Evolutionary conservation across 805 yeast species (phyloP).

Genomic region (Ogataea corticis): DNA sequence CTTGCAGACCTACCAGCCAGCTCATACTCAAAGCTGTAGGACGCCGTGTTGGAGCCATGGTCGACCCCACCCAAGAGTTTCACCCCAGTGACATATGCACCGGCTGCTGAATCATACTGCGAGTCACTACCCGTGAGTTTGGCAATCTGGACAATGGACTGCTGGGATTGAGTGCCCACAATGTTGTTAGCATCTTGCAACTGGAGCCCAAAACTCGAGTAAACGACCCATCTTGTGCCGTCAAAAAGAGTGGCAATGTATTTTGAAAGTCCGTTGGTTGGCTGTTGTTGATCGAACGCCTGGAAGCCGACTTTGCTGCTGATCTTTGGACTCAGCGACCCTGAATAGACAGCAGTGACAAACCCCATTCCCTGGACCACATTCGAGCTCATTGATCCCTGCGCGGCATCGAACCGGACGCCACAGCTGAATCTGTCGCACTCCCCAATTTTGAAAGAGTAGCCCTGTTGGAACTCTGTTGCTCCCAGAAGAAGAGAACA

Average conservation of each 20-base stretch:
- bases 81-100: constrained; percentile 55
- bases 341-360: constrained; percentile 60
- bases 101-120: constrained; percentile 65
- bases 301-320: constrained; percentile 68
- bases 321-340: constrained; percentile 52
- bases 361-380: constrained; percentile 82
- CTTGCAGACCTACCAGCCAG: constrained; percentile 24
- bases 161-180: constrained; percentile 36
- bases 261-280: constrained; percentile 47
- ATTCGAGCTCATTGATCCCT: constrained; percentile 45
- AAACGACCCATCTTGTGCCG: constrained; percentile 65
- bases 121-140: constrained; percentile 41
- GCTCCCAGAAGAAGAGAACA: constrained; percentile 59
- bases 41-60: constrained; percentile 32
- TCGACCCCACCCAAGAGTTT: constrained; percentile 42
- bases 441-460: constrained; percentile 31
- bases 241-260: constrained; percentile 56
- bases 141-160: constrained; percentile 52
- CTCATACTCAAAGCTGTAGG: constrained; percentile 44
- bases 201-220: constrained; percentile 29
- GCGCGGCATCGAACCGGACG: constrained; percentile 32
- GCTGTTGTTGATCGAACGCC: constrained; percentile 41
- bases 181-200: constrained; percentile 32
- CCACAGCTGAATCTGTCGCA: constrained; percentile 35
- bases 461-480: constrained; percentile 37